Conservation (phyloP, 2,329 filamentous ascomycete genomes). For the Sphaerulina musiva region DNA sequence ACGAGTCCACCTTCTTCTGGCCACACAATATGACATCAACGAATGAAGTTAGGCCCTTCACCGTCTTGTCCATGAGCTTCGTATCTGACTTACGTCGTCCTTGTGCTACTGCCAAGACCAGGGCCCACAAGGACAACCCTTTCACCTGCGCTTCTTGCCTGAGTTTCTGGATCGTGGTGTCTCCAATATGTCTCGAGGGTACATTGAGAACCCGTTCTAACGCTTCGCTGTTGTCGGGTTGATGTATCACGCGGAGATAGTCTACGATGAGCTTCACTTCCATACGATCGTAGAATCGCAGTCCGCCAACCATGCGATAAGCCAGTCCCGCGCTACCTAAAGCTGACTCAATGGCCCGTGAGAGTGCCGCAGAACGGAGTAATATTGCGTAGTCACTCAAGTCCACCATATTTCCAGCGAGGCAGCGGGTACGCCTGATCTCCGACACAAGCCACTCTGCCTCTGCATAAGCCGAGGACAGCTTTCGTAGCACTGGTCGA, state of each 20-base stretch:
- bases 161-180: slow-evolving; percentile 66
- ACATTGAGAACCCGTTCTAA: slow-evolving; percentile 77
- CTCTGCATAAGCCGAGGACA: slow-evolving; percentile 65
- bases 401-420: slow-evolving; percentile 67
- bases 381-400: slow-evolving; percentile 78
- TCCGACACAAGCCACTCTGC: slow-evolving; percentile 85
- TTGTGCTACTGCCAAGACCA: slow-evolving; percentile 57
- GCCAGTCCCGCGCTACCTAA: slow-evolving; percentile 74
- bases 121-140: slow-evolving; percentile 65
- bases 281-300: slow-evolving; percentile 82
- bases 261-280: slow-evolving; percentile 85
- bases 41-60: slow-evolving; percentile 53
- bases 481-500: slow-evolving; percentile 68
- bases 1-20: slow-evolving; percentile 48
- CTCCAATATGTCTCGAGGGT: slow-evolving; percentile 73
- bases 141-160: slow-evolving; percentile 68
- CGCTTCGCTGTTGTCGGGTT: slow-evolving; percentile 82
- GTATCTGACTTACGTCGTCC: slow-evolving; percentile 47
- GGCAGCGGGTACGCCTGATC: slow-evolving; percentile 60
- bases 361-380: slow-evolving; percentile 75
- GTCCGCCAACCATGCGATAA: slow-evolving; percentile 88
- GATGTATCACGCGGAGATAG: slow-evolving; percentile 77
- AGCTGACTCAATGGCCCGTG: slow-evolving; percentile 75
- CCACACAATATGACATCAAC: slow-evolving; percentile 55
- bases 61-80: slow-evolving; percentile 50